phyloP scores from a whole-genome alignment of 2,329 filamentous ascomycete genomes.

The Pestalotiopsis sp. region DNA sequence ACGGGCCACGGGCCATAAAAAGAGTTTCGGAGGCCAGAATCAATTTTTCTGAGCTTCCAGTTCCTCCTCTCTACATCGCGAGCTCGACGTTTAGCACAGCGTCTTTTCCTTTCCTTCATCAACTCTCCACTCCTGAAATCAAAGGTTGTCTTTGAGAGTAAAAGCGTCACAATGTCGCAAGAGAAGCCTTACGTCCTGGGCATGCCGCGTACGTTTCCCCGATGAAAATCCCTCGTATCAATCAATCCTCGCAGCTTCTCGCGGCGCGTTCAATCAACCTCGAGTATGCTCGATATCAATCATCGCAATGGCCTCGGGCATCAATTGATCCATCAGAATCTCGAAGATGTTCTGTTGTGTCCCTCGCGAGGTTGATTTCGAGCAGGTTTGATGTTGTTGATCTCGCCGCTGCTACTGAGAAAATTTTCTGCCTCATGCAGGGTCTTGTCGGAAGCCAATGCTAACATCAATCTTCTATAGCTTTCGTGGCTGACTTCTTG shows the following conservation, averaged over 20 bases:
- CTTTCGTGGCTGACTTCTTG: conserved; percentile 97
- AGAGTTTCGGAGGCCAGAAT: neutral
- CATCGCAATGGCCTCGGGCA: neutral
- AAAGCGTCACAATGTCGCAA: conserved; percentile 56
- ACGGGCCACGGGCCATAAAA: neutral
- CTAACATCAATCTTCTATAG: conserved; percentile 51
- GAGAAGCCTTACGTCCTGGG: conserved; percentile 63
- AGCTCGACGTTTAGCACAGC: conserved; percentile 28
- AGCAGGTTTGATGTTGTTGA: neutral
- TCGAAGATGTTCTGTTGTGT: neutral
- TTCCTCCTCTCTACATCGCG: conserved; percentile 17
- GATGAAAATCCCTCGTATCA: conserved; percentile 30
- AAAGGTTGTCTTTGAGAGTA: conserved; percentile 43
- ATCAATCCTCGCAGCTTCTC: neutral
- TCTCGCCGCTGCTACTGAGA: neutral
- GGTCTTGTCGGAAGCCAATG: conserved; percentile 16
- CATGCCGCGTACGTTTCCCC: conserved; percentile 59
- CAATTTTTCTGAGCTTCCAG: neutral
- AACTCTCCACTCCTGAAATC: conserved; percentile 62
- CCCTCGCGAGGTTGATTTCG: neutral
- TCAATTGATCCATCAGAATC: conserved; percentile 1
- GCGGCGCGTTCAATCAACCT: conserved; percentile 17
- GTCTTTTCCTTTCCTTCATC: conserved; percentile 38
- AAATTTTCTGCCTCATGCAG: conserved; percentile 19
- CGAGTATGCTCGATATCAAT: neutral